Base-by-base conservation (phyloP, 1,284 basidiomycete species). In the Tylopilus orsonianus region DNA sequence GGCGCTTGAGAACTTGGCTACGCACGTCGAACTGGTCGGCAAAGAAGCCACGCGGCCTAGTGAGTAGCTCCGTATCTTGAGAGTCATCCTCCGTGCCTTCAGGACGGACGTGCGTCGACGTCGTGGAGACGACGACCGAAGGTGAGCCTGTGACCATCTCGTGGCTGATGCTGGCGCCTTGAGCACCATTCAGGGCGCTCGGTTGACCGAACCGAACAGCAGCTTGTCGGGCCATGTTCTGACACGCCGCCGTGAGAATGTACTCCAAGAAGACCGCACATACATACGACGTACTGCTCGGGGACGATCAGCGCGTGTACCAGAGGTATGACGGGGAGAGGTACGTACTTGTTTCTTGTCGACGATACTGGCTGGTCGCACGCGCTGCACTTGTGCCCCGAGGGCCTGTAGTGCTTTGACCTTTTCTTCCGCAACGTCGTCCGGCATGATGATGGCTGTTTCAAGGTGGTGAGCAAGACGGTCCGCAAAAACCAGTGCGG, bases 341-440 rank as follows among this genome's bases (percentile, higher is more conserved):
- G 29, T 39, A 73, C 80, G 46, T 53, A 90, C 93, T 78, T 97
- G 94, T 63, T 93, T 93, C 68, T 93, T 90, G 71, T 97, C 93
- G 5, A 97, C 86, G 48, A 96, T 95, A 57, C 92, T 94, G 1
- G 90, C 88, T 4, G 91, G 91, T 32, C 89, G 74, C 20, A 94
- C 90, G 41, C 87, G 80, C 61, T 93, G 87, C 2, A 99, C 89
- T 20, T 83, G 75, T 0, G 96, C 95, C 4, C 95, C 96, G 0
- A 98, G 82, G 1, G 89, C 84, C 44, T 82, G 75, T 12, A 99
- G 73, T 0, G 93, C 84, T 56, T 90, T 85, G 1, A 89, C 85
- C 65, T 98, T 98, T 67, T 99, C 96, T 43, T 85, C 77, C 0
- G 95, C 91, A 5, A 98, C 88, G 64, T 96, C 93, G 62, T 96